Evolutionary conservation across 495 filamentous ascomycete species (phyloP).

Genomic region (Polyplosphaeria fusca): DNA sequence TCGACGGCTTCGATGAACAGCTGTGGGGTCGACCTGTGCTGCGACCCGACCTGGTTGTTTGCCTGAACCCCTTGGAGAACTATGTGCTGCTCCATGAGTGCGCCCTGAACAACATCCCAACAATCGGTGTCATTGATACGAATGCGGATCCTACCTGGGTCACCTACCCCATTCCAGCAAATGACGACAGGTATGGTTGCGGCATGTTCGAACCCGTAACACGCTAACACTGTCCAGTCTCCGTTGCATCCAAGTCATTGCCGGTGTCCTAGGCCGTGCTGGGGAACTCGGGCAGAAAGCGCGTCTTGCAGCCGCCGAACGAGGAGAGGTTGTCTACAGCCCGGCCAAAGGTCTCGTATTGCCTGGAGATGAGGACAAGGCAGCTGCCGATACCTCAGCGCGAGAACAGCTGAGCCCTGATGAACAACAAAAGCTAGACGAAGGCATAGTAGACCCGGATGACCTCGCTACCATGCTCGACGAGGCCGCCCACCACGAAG

Average conservation of each 20-base stretch:
- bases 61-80: constrained; percentile 90
- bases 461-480: constrained; percentile 16
- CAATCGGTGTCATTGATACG: constrained; percentile 92
- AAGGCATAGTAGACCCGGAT: too few relatives aligned
- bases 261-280: constrained; percentile 78
- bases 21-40: constrained; percentile 60
- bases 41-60: constrained; percentile 87
- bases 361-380: constrained; percentile 14
- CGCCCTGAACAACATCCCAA: constrained; percentile 80
- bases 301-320: constrained; percentile 58
- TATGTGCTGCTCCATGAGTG: constrained; percentile 87
- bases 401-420: neutral
- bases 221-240: constrained; percentile 52
- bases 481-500: constrained; percentile 4
- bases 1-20: constrained; percentile 62
- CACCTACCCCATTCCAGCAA: constrained; percentile 94
- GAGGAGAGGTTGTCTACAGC: constrained; percentile 57
- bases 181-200: constrained; percentile 77
- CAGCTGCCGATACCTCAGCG: neutral
- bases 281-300: constrained; percentile 70
- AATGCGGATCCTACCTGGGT: constrained; percentile 90
- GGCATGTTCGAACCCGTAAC: neutral
- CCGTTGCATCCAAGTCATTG: constrained; percentile 74
- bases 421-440: neutral
- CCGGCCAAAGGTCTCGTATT: constrained; percentile 41